Evolutionary conservation across 1,139 yeast genomes (phyloP), one percentile per base, ranked within the genome.

Genomic region (Taphrina deformans): DNA sequence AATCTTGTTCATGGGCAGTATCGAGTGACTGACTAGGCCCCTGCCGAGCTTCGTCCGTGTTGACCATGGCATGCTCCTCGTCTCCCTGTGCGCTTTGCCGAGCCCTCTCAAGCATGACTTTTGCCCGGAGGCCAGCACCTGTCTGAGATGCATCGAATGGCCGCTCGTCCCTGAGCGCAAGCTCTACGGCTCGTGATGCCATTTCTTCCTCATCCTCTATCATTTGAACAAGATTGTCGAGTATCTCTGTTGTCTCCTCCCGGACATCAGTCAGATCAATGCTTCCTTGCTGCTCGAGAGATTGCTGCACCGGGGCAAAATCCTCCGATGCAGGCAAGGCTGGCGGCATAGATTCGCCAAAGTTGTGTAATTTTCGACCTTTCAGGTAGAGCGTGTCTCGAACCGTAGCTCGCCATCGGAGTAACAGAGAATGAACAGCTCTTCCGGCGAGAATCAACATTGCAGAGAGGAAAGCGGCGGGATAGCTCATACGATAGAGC

Each of bases 311-410:
- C 7, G 48, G 7, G 27, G 26, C 27, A 9, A 27, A n/a, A 9
- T 21, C 27, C 4, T 16, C 48, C 4, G 27, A 14, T 21, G 27
- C 27, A 9, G 48, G 48, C 48, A 44, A 10, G 35, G 53, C 1
- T 3, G 53, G 53, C 14, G 53, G 35, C 35, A 1, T 10, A n/a
- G 58, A n/a, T 27, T 53, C 63, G n/a, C 56, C 50, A 26, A 48
- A 59, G 27, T 59, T 59, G 56, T 59, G 63, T 23, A 59, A 44
- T 26, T 38, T 24, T 12, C 56, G 45, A 18, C 63, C 63, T 53
- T 59, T 59, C 23, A 59, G 38, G 18, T 59, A 59, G 31, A 59
- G 40, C 12, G 55, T 44, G 26, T 59, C 63, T 6, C 63, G 51
- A 12, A 59, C 48, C 27, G 45, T 40, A 9, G 55, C 50, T 6